Evolutionary conservation across 768 basidiomycete genomes (phyloP), one percentile per base, ranked within the genome.

Genomic region (Kwoniella botswanensis): DNA sequence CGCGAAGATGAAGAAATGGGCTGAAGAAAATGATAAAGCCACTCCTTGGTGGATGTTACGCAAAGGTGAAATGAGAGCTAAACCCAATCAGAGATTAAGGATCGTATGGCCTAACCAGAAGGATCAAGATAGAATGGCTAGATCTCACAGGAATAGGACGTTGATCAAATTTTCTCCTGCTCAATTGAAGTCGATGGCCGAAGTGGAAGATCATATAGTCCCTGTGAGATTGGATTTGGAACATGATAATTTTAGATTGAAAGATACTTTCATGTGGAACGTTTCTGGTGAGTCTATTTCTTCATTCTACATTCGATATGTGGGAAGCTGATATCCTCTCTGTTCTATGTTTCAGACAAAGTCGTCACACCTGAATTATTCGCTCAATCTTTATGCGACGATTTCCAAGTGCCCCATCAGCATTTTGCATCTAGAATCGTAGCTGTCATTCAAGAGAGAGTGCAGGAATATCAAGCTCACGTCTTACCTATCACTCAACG

Each of bases 261-360:
- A 94, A 29, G 97, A 99, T 81, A 94, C 96, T 0, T 98, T 98
- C 84, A 88, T 97, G 56, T 99, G 96, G 97, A 97, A 99, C 79
- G 84, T 95, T 56, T 91, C 92, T 74, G 96, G 95, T 97, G 67
- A n/a, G 89, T 85, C 57, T 13, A n/a, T 6, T 18, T 43, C 29
- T 17, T 22, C 41, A 41, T 12, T 60, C 13, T 52, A 68, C 5
- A 22, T 35, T n/a, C 61, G 41, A 12, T 21, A 13, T n/a, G 1
- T 43, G 6, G 5, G 13, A 43, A 62, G 21, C 10, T 52, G 12
- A 18, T 21, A 13, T 13, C 7, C 10, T n/a, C 21, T 21, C 26
- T 18, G 42, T 5, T 21, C 72, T 43, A 26, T 2, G 29, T 11
- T 74, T 15, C 18, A 97, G 96, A 98, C 83, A 90, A 93, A 1